Evolutionary conservation across 2,329 filamentous ascomycete species (phyloP).

Genomic region (Sphaerostilbella broomeana): DNA sequence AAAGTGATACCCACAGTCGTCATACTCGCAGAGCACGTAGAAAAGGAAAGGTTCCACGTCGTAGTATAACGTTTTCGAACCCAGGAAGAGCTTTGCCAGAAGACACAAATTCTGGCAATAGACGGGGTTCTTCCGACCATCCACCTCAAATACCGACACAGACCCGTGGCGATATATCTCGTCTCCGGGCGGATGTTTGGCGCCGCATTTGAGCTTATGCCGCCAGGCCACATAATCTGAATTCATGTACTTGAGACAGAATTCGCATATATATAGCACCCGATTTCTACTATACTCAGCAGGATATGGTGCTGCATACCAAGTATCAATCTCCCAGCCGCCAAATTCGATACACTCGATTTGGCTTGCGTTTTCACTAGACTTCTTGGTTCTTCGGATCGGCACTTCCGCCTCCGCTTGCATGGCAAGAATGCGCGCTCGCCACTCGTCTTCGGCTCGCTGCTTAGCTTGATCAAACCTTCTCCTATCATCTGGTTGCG

Average conservation of each 20-base stretch:
- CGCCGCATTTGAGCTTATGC: conserved; percentile 93
- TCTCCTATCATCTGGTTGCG: conserved; percentile 70
- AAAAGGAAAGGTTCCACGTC: conserved; percentile 96
- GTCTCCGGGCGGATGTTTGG: conserved; percentile 93
- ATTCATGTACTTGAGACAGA: conserved; percentile 99
- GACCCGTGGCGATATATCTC: conserved; percentile 93
- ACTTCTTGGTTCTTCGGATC: conserved; percentile 62
- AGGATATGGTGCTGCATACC: conserved; percentile 96
- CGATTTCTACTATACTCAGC: conserved; percentile 97
- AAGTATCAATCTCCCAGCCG: conserved; percentile 95
- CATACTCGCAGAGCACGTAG: conserved; percentile 93
- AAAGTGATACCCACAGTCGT: conserved; percentile 88
- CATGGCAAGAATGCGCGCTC: conserved; percentile 52
- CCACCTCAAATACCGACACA: conserved; percentile 94
- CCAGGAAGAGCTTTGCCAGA: conserved; percentile 93
- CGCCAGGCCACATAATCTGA: conserved; percentile 97
- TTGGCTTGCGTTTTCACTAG: conserved; percentile 82
- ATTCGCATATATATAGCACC: conserved; percentile 98
- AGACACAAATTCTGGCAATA: conserved; percentile 98
- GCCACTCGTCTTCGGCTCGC: conserved; percentile 88
- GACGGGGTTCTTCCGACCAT: conserved; percentile 93
- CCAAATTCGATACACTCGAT: conserved; percentile 99
- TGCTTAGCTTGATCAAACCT: conserved; percentile 86
- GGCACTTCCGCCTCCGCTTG: conserved; percentile 59
- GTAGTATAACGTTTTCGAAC: conserved; percentile 96